Evolutionary conservation across 371 early-diverging fungal genomes (phyloP).

Genomic region (Dinochytrium kinnereticum): DNA sequence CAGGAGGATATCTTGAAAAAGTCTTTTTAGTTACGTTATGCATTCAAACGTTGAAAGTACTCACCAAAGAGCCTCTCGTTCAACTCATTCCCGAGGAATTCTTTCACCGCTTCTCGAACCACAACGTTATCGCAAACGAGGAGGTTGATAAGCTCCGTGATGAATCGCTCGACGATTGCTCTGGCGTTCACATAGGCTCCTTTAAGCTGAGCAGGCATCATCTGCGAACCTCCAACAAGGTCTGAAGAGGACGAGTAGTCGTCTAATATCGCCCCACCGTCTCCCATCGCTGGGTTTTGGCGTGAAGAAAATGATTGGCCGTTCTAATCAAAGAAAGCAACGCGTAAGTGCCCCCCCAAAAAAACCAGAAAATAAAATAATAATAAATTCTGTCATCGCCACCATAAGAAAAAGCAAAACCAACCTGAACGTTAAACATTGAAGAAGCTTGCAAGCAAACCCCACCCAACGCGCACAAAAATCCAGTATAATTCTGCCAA

Average conservation of each 20-base stretch:
- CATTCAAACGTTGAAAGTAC: background rate
- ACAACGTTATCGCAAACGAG: conserved; percentile 82
- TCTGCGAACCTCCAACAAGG: background rate
- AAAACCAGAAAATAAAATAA: background rate
- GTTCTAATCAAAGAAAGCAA: background rate
- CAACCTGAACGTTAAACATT: background rate
- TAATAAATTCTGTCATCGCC: background rate
- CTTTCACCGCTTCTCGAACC: conserved; percentile 90
- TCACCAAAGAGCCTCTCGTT: conserved; percentile 78
- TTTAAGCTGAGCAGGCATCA: background rate
- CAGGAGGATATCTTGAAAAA: conserved; percentile 66
- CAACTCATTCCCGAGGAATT: conserved; percentile 85
- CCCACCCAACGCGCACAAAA: conserved; percentile 82
- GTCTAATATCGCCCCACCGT: no score
- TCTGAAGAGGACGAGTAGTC: background rate
- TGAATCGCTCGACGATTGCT: conserved; percentile 72
- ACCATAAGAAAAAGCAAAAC: background rate
- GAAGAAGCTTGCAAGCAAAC: conserved; percentile 66
- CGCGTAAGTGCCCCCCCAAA: background rate
- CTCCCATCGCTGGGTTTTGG: conserved; percentile 4
- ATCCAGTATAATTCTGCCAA: conserved; percentile 86
- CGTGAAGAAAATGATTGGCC: conserved; percentile 13
- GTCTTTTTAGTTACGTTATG: background rate
- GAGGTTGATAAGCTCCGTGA: conserved; percentile 85
- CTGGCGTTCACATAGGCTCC: conserved; percentile 22